Conservation (phyloP, 108 stramenopile species). For the Skeletonema tropicum region DNA sequence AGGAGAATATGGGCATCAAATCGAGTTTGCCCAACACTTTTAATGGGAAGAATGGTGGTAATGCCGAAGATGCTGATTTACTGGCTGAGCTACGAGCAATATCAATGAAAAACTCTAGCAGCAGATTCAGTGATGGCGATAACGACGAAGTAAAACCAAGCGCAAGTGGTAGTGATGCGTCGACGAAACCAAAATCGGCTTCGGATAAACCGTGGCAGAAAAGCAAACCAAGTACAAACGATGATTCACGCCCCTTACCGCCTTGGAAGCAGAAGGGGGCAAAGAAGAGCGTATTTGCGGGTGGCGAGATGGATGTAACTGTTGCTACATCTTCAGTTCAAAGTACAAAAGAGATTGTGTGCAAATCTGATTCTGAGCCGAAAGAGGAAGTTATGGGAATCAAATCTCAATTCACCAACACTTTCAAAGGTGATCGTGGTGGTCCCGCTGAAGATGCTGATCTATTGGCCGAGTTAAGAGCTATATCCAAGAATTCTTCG, state of each 20-base stretch:
- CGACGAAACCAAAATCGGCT: neutral
- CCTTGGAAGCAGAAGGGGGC: conserved; percentile 23
- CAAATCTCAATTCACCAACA: conserved; percentile 56
- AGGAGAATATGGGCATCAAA: conserved; percentile 31
- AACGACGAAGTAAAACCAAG: neutral
- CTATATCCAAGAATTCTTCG: conserved; percentile 60
- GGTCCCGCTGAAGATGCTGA: conserved; percentile 85
- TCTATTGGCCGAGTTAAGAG: conserved; percentile 64
- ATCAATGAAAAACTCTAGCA: conserved; percentile 41
- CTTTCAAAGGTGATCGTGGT: conserved; percentile 78
- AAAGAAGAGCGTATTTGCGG: conserved; percentile 2
- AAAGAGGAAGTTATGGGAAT: conserved; percentile 24
- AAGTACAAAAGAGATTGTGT: neutral
- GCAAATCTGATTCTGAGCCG: neutral
- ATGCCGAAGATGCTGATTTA: conserved; percentile 65
- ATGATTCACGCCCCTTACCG: neutral
- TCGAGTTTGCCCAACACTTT: conserved; percentile 58
- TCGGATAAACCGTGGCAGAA: neutral
- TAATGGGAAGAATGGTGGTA: conserved; percentile 71
- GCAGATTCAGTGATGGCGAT: conserved; percentile 39
- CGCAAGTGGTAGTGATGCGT: neutral
- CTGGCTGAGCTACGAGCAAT: conserved; percentile 62
- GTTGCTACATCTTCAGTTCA: neutral
- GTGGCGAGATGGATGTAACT: neutral
- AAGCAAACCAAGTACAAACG: conserved; percentile 6